Conservation (phyloP, 148 eudicot species). For the Vaccinium vitisidaea region DNA sequence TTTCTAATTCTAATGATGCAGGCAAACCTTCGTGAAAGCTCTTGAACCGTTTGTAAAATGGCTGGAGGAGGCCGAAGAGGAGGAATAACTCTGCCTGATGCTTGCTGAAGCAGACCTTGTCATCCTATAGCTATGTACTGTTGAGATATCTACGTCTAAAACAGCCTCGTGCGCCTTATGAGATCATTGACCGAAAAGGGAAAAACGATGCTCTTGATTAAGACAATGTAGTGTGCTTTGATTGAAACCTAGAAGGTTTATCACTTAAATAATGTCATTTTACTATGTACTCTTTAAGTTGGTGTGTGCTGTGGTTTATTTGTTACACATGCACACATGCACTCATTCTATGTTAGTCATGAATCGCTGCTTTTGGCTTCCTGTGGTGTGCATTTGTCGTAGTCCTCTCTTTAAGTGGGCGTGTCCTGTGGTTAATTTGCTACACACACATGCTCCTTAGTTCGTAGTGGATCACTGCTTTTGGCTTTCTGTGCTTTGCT, state of each 20-base stretch:
- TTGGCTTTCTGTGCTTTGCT: neutral
- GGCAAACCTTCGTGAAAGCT: conserved; percentile 88
- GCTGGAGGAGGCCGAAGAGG: conserved; percentile 99
- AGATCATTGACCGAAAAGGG: neutral
- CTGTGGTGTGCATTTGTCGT: neutral
- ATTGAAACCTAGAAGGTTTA: neutral
- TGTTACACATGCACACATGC: neutral
- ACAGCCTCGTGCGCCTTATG: neutral
- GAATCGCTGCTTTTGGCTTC: neutral
- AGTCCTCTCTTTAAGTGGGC: neutral
- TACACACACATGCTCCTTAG: neutral
- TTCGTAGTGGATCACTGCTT: neutral
- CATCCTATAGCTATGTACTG: neutral
- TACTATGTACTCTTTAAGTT: neutral
- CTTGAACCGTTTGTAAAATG: conserved; percentile 94
- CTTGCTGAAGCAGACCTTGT: neutral
- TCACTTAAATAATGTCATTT: conserved; percentile 2
- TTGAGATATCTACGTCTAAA: conserved; percentile 4
- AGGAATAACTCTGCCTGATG: conserved; percentile 43
- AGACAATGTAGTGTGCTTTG: neutral
- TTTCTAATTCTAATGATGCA: conserved; percentile 22
- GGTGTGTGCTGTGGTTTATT: neutral
- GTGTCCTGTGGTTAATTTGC: neutral
- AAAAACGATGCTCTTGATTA: neutral
- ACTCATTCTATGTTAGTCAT: neutral